Base-by-base conservation (phyloP, 805 yeast genomes). In the Yarrowia hollandica region DNA sequence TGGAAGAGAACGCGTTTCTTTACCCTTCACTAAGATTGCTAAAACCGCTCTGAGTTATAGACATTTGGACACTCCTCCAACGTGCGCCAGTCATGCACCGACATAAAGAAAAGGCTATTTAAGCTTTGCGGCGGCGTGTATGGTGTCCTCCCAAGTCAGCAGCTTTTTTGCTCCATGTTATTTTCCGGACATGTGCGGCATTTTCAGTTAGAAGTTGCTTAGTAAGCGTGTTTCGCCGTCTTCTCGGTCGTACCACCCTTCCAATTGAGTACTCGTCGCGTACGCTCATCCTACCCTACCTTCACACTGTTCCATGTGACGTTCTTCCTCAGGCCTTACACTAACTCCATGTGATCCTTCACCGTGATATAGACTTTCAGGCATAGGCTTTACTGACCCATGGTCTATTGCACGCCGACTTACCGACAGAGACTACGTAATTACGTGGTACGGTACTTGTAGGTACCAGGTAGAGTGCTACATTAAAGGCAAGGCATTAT, bases 11-110 rank as follows among this genome's bases (percentile, higher is more conserved):
- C 48, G 48, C 48, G 48, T 41, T 41, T 41, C 48, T 41, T 41
- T 41, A 41, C 48, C 48, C 48, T 41, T 41, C 48, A 41, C 48
- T 41, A 41, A 41, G 48, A 41, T 41, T 41, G 48, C 48, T 41
- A 41, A 41, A 41, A 16, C 33, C 48, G 48, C 48, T 41, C 48
- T 41, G 48, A 41, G 48, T 41, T 41, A 41, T 41, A 25, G 46
- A 25, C 48, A 41, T 41, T 26, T 41, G 48, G 48, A 41, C 48
- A 12, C 48, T 41, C 48, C 48, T 41, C 48, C 48, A 41, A 25
- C 48, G 22, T 41, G 48, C 48, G 33, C 31, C 48, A 25, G 23
- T 14, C 22, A 16, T 41, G 48, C 48, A 26, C 48, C 33, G 5
- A 9, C 33, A 25, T 26, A 41, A 26, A 25, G 48, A 26, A 41